Conservation (phyloP, 345 rosid species). For the Salix udensis region DNA sequence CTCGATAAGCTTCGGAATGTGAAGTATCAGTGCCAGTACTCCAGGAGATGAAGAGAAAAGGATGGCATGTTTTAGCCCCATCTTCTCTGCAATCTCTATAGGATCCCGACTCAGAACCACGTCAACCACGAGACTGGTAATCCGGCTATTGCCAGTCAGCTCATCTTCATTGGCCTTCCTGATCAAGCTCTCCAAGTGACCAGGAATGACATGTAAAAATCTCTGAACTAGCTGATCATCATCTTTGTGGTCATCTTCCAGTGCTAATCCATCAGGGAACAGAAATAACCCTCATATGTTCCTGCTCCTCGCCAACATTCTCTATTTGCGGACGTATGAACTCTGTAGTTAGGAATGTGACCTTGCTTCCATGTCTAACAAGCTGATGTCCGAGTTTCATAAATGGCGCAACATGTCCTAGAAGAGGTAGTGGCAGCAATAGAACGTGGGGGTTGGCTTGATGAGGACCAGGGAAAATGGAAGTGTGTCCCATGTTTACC, state of each 20-base stretch:
- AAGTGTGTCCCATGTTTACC: not conserved
- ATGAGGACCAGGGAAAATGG: not conserved
- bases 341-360: conserved; percentile 23
- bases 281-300: conserved; percentile 8
- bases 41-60: conserved; percentile 13
- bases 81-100: conserved; percentile 19
- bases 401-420: conserved; percentile 25
- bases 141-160: not conserved
- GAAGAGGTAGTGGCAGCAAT: conserved; percentile 19
- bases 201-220: conserved; percentile 16
- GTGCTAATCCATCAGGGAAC: conserved; percentile 28
- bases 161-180: conserved; percentile 10
- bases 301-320: not conserved
- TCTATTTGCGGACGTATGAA: conserved; percentile 2
- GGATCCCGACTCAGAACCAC: conserved; percentile 15
- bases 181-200: conserved; percentile 20
- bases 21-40: conserved; percentile 15
- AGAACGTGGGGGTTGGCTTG: conserved; percentile 20
- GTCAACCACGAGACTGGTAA: conserved; percentile 23
- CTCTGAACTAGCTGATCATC: not conserved
- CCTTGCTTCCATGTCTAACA: conserved; percentile 10
- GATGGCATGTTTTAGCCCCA: conserved; percentile 12
- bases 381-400: conserved; percentile 20
- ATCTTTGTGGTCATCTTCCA: conserved; percentile 21
- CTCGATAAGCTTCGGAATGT: conserved; percentile 18